Percentiles rank a stretch among this genome's conserved stretches.
Evolutionary conservation across 139 green algal species (phyloP).

Genomic region (Chlorella vulgaris): DNA sequence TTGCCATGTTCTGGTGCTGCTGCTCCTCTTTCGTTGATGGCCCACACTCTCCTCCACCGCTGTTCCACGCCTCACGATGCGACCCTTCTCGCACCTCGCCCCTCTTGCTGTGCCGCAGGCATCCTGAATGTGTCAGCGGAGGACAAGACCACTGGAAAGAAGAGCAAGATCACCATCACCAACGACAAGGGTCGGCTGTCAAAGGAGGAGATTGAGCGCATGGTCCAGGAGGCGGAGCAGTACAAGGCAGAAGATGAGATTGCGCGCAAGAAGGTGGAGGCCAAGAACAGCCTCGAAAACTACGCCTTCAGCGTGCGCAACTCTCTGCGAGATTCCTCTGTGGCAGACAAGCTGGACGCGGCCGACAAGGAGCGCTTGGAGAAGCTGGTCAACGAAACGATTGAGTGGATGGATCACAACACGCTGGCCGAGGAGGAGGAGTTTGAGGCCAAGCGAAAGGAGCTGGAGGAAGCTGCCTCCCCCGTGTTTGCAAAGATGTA

Average conservation of each 20-base stretch:
- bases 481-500: slow-evolving; percentile 94
- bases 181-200: slow-evolving; percentile 98
- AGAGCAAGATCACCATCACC: slow-evolving; percentile 99
- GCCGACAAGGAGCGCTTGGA: slow-evolving; percentile 92
- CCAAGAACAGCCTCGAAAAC: slow-evolving; percentile 28
- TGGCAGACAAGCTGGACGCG: slow-evolving; percentile 75
- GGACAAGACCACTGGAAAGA: slow-evolving; percentile 95
- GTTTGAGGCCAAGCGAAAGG: slow-evolving; percentile 97
- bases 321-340: slow-evolving; percentile 81
- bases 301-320: slow-evolving; percentile 85
- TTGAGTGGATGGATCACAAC: slow-evolving; percentile 97
- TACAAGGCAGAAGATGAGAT: slow-evolving; percentile 98
- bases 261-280: slow-evolving; percentile 49
- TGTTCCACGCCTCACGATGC: no score
- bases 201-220: slow-evolving; percentile 99
- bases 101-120: slow-evolving; percentile 37
- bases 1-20: background rate
- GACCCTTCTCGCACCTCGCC: no score
- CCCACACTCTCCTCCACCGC: no score
- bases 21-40: background rate
- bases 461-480: slow-evolving; percentile 92
- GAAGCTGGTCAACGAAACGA: slow-evolving; percentile 81
- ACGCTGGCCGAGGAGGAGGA: slow-evolving; percentile 88
- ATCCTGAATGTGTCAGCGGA: slow-evolving; percentile 98
- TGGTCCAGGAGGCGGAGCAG: slow-evolving; percentile 98